Base-by-base conservation (phyloP, 73 alveolate species). In the Paramecium primaurelia region DNA sequence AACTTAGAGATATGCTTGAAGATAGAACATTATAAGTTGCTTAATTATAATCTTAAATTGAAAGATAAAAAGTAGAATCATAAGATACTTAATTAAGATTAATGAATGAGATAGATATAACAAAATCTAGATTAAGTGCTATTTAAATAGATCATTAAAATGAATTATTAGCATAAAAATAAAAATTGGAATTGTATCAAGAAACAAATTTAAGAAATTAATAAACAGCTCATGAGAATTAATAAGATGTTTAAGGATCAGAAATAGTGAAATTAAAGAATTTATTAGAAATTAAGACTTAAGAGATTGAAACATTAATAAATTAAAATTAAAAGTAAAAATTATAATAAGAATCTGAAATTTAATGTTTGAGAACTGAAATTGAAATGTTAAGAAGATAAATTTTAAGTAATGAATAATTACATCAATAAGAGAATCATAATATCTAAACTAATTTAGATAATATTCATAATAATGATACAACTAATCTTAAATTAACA, bases 1-100 rank as follows among this genome's bases (percentile, higher is more conserved):
- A 80, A 42, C 77, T 80, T 30, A 80, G 91, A 45, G 91, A 80
- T 45, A 42, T 80, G 77, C 45, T 80, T 45, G 91, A 80, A 25
- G 91, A 80, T 49, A 80, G 58, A 42, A 45, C 91, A 14, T 14
- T 49, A 3, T 47, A 80, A 80, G 77, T 80, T 9, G 71, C 91
- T 32, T 47, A 80, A 47, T 26, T 80, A 18, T 80, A 80, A 47
- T 40, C 91, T 5, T 28, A 80, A 20, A 25, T 44, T 12, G 91
- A 80, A 18, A 80, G 91, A 80, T 47, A 80, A 38, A 80, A 80
- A 49, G 20, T 26, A 32, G 91, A 80, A 22, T 32, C n/a, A 45
- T 44, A 42, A 20, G 91, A 80, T 80, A 11, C 44, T 6, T 80
- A 80, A 80, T 45, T 80, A 45, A 80, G 91, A 80, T 47, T 80